Conservation (phyloP, 2,329 filamentous ascomycete species). For the Oidium heveae region DNA sequence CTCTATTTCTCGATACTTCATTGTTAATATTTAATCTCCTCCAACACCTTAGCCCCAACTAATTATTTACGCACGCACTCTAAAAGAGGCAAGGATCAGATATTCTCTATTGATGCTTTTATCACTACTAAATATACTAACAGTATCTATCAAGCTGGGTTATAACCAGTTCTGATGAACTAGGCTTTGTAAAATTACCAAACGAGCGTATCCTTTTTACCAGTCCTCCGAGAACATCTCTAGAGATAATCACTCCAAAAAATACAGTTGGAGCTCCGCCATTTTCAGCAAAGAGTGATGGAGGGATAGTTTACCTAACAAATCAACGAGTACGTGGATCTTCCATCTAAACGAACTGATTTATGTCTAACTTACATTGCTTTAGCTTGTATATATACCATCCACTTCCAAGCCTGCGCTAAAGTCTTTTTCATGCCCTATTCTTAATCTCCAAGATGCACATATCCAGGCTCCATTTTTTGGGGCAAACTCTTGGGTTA, state of each 20-base stretch:
- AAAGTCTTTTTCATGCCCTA: slow-evolving; percentile 71
- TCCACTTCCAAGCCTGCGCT: slow-evolving; percentile 36
- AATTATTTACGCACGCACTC: no score
- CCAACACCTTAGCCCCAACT: no score
- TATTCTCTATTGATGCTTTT: no score
- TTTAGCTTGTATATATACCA: slow-evolving; percentile 69
- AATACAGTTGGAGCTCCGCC: slow-evolving; percentile 35
- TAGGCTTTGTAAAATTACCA: slow-evolving; percentile 60
- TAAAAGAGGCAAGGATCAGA: no score
- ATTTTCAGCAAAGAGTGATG: slow-evolving; percentile 46
- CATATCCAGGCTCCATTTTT: slow-evolving; percentile 77
- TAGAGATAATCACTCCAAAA: slow-evolving; percentile 40
- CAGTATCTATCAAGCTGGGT: slow-evolving; percentile 41
- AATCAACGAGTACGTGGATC: slow-evolving; percentile 48
- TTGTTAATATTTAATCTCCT: no score
- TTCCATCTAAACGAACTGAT: slow-evolving; percentile 5
- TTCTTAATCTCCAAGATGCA: slow-evolving; percentile 68
- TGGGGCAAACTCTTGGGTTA: slow-evolving; percentile 75
- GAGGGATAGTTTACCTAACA: slow-evolving; percentile 56
- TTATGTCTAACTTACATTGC: slow-evolving; percentile 4
- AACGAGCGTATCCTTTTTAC: slow-evolving; percentile 62
- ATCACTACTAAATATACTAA: no score
- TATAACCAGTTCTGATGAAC: slow-evolving; percentile 50
- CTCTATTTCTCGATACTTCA: no score
- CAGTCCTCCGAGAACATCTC: slow-evolving; percentile 52